These are phyloP conservation scores for Coemansia sp. DNA, from an alignment of 192 early-diverging fungal genomes.

Conservation along the genomic window DNA sequence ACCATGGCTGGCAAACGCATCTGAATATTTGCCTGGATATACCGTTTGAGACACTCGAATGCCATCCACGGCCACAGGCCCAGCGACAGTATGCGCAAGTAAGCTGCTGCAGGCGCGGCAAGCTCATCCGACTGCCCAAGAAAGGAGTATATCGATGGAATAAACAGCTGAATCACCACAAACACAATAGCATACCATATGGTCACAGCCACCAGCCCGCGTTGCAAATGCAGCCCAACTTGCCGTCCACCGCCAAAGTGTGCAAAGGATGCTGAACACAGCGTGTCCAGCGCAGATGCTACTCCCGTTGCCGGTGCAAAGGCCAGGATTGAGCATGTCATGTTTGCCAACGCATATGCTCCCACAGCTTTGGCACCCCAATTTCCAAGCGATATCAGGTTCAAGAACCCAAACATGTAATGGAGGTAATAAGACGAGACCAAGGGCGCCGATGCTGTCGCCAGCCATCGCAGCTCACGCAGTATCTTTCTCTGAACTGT, in stretches of 20 bases:
- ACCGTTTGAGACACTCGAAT: slow-evolving; percentile 86
- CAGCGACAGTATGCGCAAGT: slow-evolving; percentile 65
- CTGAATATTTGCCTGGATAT: slow-evolving; percentile 77
- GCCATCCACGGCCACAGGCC: slow-evolving; percentile 80
- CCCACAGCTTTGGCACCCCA: slow-evolving; percentile 62
- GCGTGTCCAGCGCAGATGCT: slow-evolving; percentile 73
- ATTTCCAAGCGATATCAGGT: slow-evolving; percentile 64
- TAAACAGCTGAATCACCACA: slow-evolving; percentile 63
- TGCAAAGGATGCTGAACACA: slow-evolving; percentile 70
- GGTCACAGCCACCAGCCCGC: slow-evolving; percentile 74
- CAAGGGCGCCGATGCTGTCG: slow-evolving; percentile 50
- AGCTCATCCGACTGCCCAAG: slow-evolving; percentile 75
- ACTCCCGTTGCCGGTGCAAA: slow-evolving; percentile 73
- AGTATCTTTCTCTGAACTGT: neutral
- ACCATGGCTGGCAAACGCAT: slow-evolving; percentile 69
- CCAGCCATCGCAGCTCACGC: slow-evolving; percentile 34
- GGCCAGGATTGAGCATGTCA: slow-evolving; percentile 69
- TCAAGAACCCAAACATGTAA: slow-evolving; percentile 63
- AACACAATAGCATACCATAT: slow-evolving; percentile 71
- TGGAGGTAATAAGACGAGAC: slow-evolving; percentile 67
- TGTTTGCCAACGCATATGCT: slow-evolving; percentile 65
- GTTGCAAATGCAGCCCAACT: slow-evolving; percentile 72
- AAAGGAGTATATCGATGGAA: slow-evolving; percentile 65
- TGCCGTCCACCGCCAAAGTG: slow-evolving; percentile 58
- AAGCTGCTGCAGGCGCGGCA: slow-evolving; percentile 67